Evolutionary conservation across 2,329 filamentous ascomycete species (phyloP), one percentile per base, ranked within the genome.

Genomic region (Aspergillus sp.): DNA sequence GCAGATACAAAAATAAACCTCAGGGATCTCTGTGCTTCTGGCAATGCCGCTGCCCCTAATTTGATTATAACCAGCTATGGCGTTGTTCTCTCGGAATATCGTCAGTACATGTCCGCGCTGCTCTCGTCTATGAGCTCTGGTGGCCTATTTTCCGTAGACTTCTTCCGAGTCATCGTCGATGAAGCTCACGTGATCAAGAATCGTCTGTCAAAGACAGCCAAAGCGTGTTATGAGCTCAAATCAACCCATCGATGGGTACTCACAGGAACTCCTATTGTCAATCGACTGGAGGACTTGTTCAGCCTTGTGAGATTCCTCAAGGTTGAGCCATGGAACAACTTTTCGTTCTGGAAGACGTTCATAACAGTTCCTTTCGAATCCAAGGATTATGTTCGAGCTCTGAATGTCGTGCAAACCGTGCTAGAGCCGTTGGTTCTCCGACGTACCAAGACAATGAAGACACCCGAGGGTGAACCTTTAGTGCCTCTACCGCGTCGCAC

Each of bases 281-380:
- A 99, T 74, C 89, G 92, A 47, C 83, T 99, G 0, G 94, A 98
- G 74, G 95, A 98, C 76, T 80, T 99, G 13, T 98, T 97, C 79
- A 96, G 91, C 70, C 79, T 99, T 39, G 91, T 98, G 12, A 88
- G 91, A 3, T 99, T 98, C 77, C 80, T 99, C 10, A 89, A 91
- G 59, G 95, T 99, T 4, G 94, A 98, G 73, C 95, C 95, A 0
- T 99, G 95, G 95, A 95, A 90, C 70, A 98, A 98, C 74, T 99
- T 99, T 75, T 97, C 93, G 0, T 99, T 97, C 78, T 99, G 95
- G 95, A 93, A 93, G 73, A 98, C 95, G 0, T 99, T 99, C 74
- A 98, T 99, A 71, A 99, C 95, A 0, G 89, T 96, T 1, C 95
- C 95, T 0, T 99, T 99, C 65, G 95, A 99, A 75, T 94, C 92